These are phyloP conservation scores for Hypomontagnella submonticulosa DNA, from an alignment of 495 filamentous ascomycete genomes.

Conservation along the genomic window DNA sequence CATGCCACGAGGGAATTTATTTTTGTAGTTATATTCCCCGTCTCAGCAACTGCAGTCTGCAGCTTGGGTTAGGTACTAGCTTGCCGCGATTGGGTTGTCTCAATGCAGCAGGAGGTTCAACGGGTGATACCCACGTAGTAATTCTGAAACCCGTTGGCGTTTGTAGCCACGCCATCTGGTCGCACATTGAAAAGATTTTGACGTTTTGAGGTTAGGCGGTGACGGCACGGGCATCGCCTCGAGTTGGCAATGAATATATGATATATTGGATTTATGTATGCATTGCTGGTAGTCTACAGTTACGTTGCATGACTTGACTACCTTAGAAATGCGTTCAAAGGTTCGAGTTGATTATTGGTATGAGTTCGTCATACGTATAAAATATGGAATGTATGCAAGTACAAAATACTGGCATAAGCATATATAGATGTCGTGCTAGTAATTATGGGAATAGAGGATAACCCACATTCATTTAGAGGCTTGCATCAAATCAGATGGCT, in stretches of 20 bases:
- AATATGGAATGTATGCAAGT: no score
- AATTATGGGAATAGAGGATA: no score
- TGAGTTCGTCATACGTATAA: no score
- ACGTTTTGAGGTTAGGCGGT: conserved; percentile 27
- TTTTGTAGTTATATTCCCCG: neutral
- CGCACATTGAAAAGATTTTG: conserved; percentile 27
- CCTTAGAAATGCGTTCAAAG: no score
- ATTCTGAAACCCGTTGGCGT: conserved; percentile 33
- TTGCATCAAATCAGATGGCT: no score
- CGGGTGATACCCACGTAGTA: conserved; percentile 10
- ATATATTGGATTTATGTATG: neutral
- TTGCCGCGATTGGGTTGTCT: neutral
- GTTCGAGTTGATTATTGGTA: no score
- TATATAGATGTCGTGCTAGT: no score
- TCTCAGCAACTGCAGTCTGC: conserved; percentile 4
- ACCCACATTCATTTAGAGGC: no score
- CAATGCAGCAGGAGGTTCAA: conserved; percentile 16
- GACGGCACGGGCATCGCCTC: conserved; percentile 20
- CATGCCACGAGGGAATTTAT: conserved; percentile 21
- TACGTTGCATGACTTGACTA: no score
- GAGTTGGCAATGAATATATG: conserved; percentile 19
- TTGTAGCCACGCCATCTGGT: conserved; percentile 11
- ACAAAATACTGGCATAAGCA: no score
- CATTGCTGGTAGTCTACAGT: neutral
- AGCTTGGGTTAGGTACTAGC: no score